Percentiles rank a stretch among this genome's conserved stretches.
These are phyloP conservation scores for Eucalyptus curtisii DNA, from an alignment of 345 rosid genomes.

Conservation along the genomic window DNA sequence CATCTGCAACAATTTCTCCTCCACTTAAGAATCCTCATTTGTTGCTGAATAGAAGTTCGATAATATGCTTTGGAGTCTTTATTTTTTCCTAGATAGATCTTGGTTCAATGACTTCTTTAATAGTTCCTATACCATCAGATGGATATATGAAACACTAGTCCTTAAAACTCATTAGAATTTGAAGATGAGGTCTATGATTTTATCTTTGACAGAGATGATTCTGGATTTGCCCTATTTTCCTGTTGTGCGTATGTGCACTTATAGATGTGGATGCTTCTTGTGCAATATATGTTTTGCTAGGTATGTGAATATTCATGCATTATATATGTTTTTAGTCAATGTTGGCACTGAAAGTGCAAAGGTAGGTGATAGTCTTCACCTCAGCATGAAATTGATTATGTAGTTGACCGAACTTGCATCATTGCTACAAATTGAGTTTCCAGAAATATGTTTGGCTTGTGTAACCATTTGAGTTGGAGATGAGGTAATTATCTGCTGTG, in stretches of 20 bases:
- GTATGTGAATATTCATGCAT: background rate
- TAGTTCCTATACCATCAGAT: background rate
- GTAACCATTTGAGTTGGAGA: background rate
- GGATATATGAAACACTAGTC: background rate
- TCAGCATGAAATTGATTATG: background rate
- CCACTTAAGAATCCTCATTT: background rate
- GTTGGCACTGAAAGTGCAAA: background rate
- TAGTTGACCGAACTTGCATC: background rate
- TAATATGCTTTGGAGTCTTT: background rate
- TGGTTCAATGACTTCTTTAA: background rate
- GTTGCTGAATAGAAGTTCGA: background rate
- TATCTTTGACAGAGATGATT: background rate
- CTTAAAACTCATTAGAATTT: background rate
- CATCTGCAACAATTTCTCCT: background rate
- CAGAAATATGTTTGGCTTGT: fast-evolving
- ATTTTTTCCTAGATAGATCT: background rate
- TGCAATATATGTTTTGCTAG: background rate
- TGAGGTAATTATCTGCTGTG: background rate
- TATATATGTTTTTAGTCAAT: background rate
- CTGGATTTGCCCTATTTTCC: background rate
- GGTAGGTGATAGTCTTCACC: background rate
- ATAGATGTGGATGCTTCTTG: background rate
- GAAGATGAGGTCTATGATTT: background rate
- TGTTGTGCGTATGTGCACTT: background rate
- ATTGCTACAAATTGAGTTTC: background rate